These are phyloP conservation scores for Paramecium pentaurelia DNA, from an alignment of 73 alveolate species.

Conservation along the genomic window DNA sequence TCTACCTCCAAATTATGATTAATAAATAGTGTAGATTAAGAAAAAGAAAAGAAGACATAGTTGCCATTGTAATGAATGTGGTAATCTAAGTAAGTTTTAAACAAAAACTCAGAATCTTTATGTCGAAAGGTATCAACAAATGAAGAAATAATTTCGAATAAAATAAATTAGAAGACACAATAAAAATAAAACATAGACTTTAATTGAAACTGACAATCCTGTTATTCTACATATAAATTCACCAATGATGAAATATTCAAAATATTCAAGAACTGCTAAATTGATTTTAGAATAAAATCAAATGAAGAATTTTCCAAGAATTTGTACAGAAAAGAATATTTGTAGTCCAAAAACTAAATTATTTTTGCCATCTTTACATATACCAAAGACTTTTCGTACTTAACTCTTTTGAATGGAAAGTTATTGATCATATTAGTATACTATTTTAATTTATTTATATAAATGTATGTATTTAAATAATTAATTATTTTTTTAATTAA, in stretches of 20 bases:
- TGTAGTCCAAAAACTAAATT: background rate
- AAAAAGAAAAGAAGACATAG: background rate
- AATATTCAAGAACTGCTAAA: background rate
- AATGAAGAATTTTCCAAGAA: background rate
- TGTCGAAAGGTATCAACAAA: background rate
- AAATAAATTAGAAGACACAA: background rate
- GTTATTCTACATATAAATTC: background rate
- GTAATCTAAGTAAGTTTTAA: background rate
- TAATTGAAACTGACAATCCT: background rate
- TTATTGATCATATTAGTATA: background rate
- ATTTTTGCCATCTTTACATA: background rate
- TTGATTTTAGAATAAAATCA: background rate
- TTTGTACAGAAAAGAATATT: background rate
- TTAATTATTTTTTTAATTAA: background rate
- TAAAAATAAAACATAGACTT: background rate
- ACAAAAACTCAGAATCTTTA: background rate
- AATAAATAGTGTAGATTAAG: background rate
- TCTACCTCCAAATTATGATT: background rate
- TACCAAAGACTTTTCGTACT: background rate
- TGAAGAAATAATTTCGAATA: background rate
- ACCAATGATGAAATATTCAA: background rate
- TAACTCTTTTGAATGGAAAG: background rate
- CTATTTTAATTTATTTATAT: background rate
- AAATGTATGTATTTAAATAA: background rate
- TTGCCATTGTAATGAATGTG: background rate